A percentile compares a stretch with the other conserved stretches of the same genome.
Evolutionary conservation across 495 filamentous ascomycete genomes (phyloP).

Genomic region (Extremus antarcticus): DNA sequence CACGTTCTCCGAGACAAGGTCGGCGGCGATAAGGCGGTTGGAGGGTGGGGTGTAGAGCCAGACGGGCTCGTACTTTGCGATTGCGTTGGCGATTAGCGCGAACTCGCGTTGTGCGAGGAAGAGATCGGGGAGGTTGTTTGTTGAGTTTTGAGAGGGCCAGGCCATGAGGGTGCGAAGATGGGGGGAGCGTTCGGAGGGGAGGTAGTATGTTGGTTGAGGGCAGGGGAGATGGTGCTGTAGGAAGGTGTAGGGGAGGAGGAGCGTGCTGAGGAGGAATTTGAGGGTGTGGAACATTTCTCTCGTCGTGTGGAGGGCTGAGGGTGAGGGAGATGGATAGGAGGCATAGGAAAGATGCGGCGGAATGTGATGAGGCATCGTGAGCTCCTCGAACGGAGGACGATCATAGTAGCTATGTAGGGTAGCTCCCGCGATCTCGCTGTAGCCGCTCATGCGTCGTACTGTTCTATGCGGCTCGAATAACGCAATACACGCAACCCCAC

Average conservation of each 20-base stretch:
- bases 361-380: too few species aligned
- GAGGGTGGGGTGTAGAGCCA: background rate
- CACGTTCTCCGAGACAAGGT: background rate
- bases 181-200: background rate
- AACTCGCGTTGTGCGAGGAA: background rate
- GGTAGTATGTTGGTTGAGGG: background rate
- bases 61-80: background rate
- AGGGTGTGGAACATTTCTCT: background rate
- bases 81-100: background rate
- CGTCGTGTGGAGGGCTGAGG: background rate
- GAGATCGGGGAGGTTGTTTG: background rate
- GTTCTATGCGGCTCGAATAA: too few species aligned
- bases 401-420: too few species aligned
- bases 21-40: background rate
- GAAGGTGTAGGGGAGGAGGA: background rate
- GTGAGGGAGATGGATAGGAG: background rate
- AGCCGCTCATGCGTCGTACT: too few species aligned
- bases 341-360: background rate
- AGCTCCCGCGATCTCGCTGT: too few species aligned
- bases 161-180: background rate
- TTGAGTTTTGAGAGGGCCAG: background rate
- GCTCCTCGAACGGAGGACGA: too few species aligned
- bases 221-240: background rate
- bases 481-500: too few species aligned
- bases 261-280: background rate